These are phyloP conservation scores for Bacidia rubella DNA, from an alignment of 495 filamentous ascomycete species.

Conservation along the genomic window DNA sequence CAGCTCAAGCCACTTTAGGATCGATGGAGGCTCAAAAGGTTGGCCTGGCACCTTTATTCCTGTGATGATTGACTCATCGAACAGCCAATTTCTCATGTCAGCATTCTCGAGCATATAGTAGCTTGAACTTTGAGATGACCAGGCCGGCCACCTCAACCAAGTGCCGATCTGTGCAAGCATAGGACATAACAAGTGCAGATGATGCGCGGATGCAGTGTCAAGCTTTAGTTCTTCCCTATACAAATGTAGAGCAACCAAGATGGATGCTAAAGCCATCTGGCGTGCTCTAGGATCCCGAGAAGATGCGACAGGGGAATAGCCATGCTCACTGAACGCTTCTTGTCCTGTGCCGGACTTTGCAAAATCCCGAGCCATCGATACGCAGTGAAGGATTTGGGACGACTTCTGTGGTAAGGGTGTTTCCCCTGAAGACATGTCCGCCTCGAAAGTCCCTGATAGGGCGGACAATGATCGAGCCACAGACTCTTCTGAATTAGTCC, in stretches of 20 bases:
- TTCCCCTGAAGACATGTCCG: not conserved
- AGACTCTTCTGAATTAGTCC: conserved; percentile 44
- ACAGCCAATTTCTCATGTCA: conserved; percentile 45
- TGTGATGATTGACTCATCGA: conserved; percentile 41
- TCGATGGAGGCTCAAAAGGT: conserved; percentile 54
- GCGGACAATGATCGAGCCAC: conserved; percentile 1
- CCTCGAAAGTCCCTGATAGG: not conserved
- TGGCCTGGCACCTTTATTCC: conserved; percentile 34
- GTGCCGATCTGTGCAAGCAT: conserved; percentile 65
- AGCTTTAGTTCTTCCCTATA: conserved; percentile 82
- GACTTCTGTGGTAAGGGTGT: conserved; percentile 14
- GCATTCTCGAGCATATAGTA: conserved; percentile 62
- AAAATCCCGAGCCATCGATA: conserved; percentile 39
- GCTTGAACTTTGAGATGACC: conserved; percentile 39
- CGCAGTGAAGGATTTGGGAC: conserved; percentile 31
- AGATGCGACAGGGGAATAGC: conserved; percentile 48
- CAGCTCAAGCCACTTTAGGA: conserved; percentile 50
- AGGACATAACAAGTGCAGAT: conserved; percentile 45
- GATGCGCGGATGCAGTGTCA: conserved; percentile 46
- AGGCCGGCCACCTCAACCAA: conserved; percentile 75
- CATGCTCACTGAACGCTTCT: conserved; percentile 35
- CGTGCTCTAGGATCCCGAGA: conserved; percentile 39
- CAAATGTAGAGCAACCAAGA: conserved; percentile 71
- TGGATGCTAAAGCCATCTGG: conserved; percentile 46
- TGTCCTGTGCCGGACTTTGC: conserved; percentile 40